Percentiles rank a stretch among this genome's conserved stretches.
These are phyloP conservation scores for Nitzschia sp. DNA, from an alignment of 108 stramenopile species.

Conservation along the genomic window DNA sequence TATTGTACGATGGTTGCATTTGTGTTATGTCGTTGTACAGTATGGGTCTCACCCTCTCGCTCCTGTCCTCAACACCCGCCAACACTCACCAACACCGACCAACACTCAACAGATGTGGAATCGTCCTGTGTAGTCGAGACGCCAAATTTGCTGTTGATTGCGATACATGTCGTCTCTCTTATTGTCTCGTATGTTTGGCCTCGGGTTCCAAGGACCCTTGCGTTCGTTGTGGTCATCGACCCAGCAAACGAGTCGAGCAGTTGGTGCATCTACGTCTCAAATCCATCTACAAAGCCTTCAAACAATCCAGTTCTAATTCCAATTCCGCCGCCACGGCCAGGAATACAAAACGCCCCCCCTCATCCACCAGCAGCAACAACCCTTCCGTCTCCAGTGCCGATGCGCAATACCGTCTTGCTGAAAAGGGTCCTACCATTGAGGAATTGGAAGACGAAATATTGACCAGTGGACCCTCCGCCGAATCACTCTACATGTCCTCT, in stretches of 20 bases:
- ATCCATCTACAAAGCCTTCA: conserved; percentile 91
- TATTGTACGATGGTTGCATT: too few species aligned
- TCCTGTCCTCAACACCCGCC: background rate
- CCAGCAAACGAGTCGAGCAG: conserved; percentile 88
- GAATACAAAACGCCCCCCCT: too few species aligned
- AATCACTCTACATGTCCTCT: too few species aligned
- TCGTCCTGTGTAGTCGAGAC: conserved; percentile 87
- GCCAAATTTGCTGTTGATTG: conserved; percentile 95
- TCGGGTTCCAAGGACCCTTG: conserved; percentile 88
- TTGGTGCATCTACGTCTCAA: conserved; percentile 88
- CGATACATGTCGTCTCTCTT: conserved; percentile 86
- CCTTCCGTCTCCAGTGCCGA: background rate
- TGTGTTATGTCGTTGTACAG: background rate
- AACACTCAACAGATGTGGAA: conserved; percentile 67
- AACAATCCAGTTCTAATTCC: conserved; percentile 47
- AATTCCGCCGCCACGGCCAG: background rate
- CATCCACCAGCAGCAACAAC: too few species aligned
- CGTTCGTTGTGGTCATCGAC: conserved; percentile 84
- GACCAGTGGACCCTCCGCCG: too few species aligned
- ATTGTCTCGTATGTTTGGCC: conserved; percentile 88
- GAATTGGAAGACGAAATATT: conserved; percentile 18
- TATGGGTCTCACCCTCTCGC: too few species aligned
- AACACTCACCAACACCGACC: background rate
- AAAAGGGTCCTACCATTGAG: conserved; percentile 23
- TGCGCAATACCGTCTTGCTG: conserved; percentile 2